Conservation (phyloP, 257 asterid species). For the Parsonsia alboflavescens region DNA sequence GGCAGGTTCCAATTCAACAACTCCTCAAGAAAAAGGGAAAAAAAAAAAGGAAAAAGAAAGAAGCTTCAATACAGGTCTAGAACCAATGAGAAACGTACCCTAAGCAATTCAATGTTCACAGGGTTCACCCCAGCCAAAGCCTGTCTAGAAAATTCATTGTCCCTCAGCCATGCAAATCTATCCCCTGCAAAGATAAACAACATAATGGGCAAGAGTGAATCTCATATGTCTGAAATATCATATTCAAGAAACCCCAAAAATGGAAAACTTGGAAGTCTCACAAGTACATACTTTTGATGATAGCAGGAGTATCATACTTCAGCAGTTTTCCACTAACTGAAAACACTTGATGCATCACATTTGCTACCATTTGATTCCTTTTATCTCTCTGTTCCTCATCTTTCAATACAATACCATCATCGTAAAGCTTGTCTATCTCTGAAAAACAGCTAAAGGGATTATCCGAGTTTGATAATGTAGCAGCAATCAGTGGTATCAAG, state of each 20-base stretch:
- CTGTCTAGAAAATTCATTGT: constrained; percentile 89
- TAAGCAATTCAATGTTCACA: constrained; percentile 61
- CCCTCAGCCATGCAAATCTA: constrained; percentile 82
- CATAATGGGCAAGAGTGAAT: neutral
- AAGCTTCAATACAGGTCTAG: neutral
- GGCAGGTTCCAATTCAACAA: constrained; percentile 3
- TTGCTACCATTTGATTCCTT: constrained; percentile 26
- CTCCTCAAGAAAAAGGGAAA: constrained; percentile 4
- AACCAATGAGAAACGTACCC: constrained; percentile 37
- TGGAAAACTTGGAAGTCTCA: neutral
- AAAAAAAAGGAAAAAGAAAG: constrained; percentile 9
- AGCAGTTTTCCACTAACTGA: constrained; percentile 61
- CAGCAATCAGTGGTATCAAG: constrained; percentile 62
- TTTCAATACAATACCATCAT: constrained; percentile 45
- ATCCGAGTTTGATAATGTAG: constrained; percentile 66
- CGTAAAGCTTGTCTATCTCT: constrained; percentile 70
- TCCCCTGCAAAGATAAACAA: constrained; percentile 44
- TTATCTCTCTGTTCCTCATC: constrained; percentile 31
- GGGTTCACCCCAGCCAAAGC: constrained; percentile 81
- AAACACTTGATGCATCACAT: constrained; percentile 35
- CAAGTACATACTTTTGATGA: constrained; percentile 52
- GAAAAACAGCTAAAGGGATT: constrained; percentile 72
- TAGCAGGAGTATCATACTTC: constrained; percentile 76
- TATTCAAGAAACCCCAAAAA: neutral
- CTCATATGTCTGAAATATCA: constrained; percentile 1